phyloP scores from a whole-genome alignment of 2,329 filamentous ascomycete species.

The Dactylellina haptotyla region DNA sequence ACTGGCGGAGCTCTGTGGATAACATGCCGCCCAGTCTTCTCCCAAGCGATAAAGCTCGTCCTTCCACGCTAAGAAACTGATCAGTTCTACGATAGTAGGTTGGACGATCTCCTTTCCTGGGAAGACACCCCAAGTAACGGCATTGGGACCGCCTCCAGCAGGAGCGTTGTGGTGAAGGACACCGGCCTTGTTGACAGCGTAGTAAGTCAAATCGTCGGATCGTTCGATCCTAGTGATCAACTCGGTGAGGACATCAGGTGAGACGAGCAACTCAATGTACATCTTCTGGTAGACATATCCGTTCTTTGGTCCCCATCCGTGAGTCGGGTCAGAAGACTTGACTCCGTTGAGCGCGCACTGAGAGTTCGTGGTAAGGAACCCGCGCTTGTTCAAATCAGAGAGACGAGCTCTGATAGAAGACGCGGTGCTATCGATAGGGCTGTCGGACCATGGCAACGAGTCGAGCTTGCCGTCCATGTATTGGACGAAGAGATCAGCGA shows the following conservation, averaged over 20 bases:
- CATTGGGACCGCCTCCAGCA: conserved; percentile 83
- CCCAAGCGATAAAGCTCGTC: conserved; percentile 95
- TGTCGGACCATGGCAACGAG: conserved; percentile 92
- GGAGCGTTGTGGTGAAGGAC: conserved; percentile 85
- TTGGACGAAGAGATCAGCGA: conserved; percentile 82
- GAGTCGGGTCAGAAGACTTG: conserved; percentile 84
- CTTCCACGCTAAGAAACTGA: conserved; percentile 98
- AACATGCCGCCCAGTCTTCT: conserved; percentile 92
- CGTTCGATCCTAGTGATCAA: conserved; percentile 80
- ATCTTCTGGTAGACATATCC: conserved; percentile 99
- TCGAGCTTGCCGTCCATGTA: conserved; percentile 85
- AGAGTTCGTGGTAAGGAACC: conserved; percentile 94
- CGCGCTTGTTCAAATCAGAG: conserved; percentile 82
- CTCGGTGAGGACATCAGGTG: conserved; percentile 79
- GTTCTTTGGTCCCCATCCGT: conserved; percentile 93
- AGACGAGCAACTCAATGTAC: conserved; percentile 89
- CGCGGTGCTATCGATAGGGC: conserved; percentile 83
- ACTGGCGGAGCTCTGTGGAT: conserved; percentile 78
- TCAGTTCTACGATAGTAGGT: conserved; percentile 97
- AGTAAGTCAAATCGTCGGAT: conserved; percentile 87
- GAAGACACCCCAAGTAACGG: conserved; percentile 99
- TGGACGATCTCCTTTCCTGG: conserved; percentile 99
- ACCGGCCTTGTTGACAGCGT: conserved; percentile 86
- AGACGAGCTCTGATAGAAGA: conserved; percentile 80
- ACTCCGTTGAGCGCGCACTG: conserved; percentile 93